Evolutionary conservation across 306 rosid species (phyloP).

Genomic region (Notholithocarpus densiflorus): DNA sequence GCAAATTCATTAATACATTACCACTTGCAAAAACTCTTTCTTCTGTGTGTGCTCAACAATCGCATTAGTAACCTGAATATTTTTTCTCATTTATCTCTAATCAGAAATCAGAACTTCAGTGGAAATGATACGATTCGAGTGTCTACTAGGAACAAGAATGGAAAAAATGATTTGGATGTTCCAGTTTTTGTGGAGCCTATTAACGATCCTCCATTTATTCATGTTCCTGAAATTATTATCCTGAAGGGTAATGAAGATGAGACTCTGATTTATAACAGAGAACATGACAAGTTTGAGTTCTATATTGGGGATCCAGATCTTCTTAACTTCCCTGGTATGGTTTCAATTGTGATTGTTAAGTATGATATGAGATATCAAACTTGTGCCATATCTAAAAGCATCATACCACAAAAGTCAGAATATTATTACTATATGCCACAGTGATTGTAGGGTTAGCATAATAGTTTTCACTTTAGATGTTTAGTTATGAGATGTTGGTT

Average conservation of each 20-base stretch:
- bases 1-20: neutral
- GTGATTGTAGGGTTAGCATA: neutral
- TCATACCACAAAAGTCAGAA: neutral
- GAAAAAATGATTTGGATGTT: slow-evolving; percentile 52
- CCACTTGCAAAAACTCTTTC: neutral
- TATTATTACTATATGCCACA: neutral
- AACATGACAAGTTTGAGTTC: slow-evolving; percentile 63
- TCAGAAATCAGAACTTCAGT: slow-evolving; percentile 68
- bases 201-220: slow-evolving; percentile 78
- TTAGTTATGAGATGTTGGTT: neutral
- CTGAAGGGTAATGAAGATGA: slow-evolving; percentile 52
- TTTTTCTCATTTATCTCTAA: neutral
- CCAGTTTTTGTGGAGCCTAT: slow-evolving; percentile 71
- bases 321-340: slow-evolving; percentile 59
- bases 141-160: slow-evolving; percentile 59
- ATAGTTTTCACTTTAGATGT: neutral
- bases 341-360: neutral
- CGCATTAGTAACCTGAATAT: neutral
- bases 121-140: slow-evolving; percentile 60
- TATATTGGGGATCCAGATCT: slow-evolving; percentile 79
- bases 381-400: neutral
- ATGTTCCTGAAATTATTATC: slow-evolving; percentile 54
- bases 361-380: neutral
- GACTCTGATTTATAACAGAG: slow-evolving; percentile 57
- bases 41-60: neutral